Conservation (phyloP, 306 rosid genomes). For the Trichosanthes cucumerina region DNA sequence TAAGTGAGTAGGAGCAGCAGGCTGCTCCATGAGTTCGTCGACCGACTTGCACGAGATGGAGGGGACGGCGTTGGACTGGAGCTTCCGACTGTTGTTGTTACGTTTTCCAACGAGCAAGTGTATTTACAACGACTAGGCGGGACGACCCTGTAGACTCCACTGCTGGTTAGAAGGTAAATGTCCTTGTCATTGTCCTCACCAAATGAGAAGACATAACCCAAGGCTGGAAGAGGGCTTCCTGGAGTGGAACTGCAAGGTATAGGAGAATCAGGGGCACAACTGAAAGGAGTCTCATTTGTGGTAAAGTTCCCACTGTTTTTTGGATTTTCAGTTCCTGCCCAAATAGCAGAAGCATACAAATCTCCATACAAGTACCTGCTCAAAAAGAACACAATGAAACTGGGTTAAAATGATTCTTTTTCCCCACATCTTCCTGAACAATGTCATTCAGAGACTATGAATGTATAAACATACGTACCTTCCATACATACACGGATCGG, state of each 20-base stretch:
- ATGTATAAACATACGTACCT: conserved; percentile 29
- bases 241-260: conserved; percentile 38
- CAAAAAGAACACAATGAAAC: background rate
- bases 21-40: conserved; percentile 10
- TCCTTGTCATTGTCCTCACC: conserved; percentile 81
- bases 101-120: conserved; percentile 55
- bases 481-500: conserved; percentile 92
- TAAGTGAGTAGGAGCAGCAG: conserved; percentile 17
- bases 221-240: conserved; percentile 40
- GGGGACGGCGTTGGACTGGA: conserved; percentile 21
- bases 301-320: conserved; percentile 69
- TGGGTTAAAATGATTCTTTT: background rate
- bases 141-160: conserved; percentile 65
- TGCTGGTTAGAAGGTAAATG: conserved; percentile 47
- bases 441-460: background rate
- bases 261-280: conserved; percentile 64
- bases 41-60: conserved; percentile 22
- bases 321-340: conserved; percentile 65
- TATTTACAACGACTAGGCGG: conserved; percentile 71
- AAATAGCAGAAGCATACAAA: conserved; percentile 58
- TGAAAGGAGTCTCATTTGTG: conserved; percentile 42
- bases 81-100: conserved; percentile 21
- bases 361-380: conserved; percentile 76
- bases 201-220: conserved; percentile 63
- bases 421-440: background rate